Percentiles rank a stretch among this genome's conserved stretches.
Conservation (phyloP, 169 alveolate species). For the Plasmodium relictum region DNA sequence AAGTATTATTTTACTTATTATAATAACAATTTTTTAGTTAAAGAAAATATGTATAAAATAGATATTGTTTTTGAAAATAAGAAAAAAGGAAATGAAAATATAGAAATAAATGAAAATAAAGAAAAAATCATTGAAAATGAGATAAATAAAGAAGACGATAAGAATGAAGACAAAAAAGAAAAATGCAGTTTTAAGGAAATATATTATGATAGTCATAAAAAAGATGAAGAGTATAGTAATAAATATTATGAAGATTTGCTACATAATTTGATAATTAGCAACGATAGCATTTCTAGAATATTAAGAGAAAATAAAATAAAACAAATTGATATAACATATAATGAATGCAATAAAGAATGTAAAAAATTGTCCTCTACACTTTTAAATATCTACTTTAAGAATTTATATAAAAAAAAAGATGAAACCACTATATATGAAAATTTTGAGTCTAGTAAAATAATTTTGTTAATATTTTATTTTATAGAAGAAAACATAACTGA, state of each 20-base stretch:
- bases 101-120: neutral
- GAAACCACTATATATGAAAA: constrained; percentile 28
- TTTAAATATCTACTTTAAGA: constrained; percentile 44
- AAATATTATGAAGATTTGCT: constrained; percentile 36
- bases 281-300: constrained; percentile 19
- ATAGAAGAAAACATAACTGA: constrained; percentile 64
- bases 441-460: constrained; percentile 39
- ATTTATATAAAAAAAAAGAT: constrained; percentile 24
- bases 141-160: neutral
- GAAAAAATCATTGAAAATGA: neutral
- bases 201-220: neutral
- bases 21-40: constrained; percentile 23
- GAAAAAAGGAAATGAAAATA: neutral
- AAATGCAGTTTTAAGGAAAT: neutral
- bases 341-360: constrained; percentile 35
- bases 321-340: constrained; percentile 30
- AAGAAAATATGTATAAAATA: constrained; percentile 34
- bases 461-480: constrained; percentile 53
- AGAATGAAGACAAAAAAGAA: constrained; percentile 2
- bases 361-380: constrained; percentile 43
- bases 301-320: constrained; percentile 42
- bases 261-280: constrained; percentile 15
- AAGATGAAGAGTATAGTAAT: constrained; percentile 1
- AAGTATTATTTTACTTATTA: constrained; percentile 23
- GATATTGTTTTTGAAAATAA: neutral